These are phyloP conservation scores for Sordariomycetes sp. DNA, from an alignment of 2,329 filamentous ascomycete genomes.

Conservation along the genomic window DNA sequence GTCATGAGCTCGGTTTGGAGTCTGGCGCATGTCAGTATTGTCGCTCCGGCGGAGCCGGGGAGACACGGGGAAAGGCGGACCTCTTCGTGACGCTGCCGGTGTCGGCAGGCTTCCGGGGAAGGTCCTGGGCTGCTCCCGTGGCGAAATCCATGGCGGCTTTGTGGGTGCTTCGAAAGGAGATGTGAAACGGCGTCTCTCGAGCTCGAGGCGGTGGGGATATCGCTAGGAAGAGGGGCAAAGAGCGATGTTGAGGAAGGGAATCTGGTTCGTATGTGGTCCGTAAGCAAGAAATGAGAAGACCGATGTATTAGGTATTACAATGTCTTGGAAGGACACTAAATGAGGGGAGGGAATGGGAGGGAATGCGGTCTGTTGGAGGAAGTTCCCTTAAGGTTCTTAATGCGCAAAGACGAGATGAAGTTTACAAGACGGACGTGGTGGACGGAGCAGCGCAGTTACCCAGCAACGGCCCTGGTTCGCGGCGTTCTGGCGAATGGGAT, in stretches of 20 bases:
- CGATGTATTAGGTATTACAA: background rate
- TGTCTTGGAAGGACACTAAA: background rate
- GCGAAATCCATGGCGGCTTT: background rate
- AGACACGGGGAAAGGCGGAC: conserved; percentile 28
- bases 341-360: background rate
- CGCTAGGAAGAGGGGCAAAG: background rate
- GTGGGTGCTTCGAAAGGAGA: background rate
- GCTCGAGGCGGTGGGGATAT: background rate
- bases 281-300: background rate
- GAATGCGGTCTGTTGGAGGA: background rate
- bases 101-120: conserved; percentile 49
- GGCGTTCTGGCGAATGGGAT: background rate
- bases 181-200: background rate
- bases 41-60: conserved; percentile 3
- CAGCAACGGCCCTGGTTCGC: background rate
- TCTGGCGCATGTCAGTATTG: conserved; percentile 32
- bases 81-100: conserved; percentile 69
- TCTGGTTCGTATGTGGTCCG: background rate
- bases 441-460: background rate
- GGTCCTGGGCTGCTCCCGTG: conserved; percentile 48
- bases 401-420: background rate
- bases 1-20: conserved; percentile 97
- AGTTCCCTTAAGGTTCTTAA: background rate
- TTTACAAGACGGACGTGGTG: background rate
- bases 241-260: background rate